Conservation (phyloP, 192 early-diverging fungal genomes). For the Backusella psychrophila region DNA sequence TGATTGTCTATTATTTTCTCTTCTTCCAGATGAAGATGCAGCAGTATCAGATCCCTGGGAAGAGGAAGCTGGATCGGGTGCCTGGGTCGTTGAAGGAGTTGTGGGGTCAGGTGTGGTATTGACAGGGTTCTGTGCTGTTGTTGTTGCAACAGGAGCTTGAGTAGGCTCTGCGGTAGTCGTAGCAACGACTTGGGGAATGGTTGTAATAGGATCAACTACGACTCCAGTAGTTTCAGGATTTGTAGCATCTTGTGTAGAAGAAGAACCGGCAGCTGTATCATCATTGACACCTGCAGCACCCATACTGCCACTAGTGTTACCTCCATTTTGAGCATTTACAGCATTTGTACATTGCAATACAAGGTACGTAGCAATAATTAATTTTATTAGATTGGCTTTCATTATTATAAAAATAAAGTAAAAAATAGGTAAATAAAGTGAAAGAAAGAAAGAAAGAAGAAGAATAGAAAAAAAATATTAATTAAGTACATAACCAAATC, state of each 20-base stretch:
- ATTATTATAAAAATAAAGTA: not conserved
- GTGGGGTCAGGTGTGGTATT: not conserved
- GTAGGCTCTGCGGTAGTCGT: not conserved
- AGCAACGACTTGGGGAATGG: not conserved
- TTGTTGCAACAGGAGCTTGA: not conserved
- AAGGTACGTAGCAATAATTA: not conserved
- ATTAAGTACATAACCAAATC: not conserved
- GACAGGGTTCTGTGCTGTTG: not conserved
- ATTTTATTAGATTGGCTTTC: slow-evolving; percentile 1
- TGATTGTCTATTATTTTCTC: not conserved
- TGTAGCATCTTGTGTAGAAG: not conserved
- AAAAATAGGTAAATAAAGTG: not conserved
- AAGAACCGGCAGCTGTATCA: not conserved
- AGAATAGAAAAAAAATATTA: not conserved
- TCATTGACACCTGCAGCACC: not conserved
- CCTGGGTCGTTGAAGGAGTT: not conserved
- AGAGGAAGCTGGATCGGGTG: not conserved
- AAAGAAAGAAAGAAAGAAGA: not conserved
- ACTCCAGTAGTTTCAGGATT: not conserved
- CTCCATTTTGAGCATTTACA: not conserved
- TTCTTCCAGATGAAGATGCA: not conserved
- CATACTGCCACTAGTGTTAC: not conserved
- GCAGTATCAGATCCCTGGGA: not conserved
- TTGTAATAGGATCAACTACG: not conserved
- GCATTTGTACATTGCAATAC: not conserved